These are phyloP conservation scores for Meredithiella fracta DNA, from an alignment of 2,329 filamentous ascomycete species.

Conservation along the genomic window DNA sequence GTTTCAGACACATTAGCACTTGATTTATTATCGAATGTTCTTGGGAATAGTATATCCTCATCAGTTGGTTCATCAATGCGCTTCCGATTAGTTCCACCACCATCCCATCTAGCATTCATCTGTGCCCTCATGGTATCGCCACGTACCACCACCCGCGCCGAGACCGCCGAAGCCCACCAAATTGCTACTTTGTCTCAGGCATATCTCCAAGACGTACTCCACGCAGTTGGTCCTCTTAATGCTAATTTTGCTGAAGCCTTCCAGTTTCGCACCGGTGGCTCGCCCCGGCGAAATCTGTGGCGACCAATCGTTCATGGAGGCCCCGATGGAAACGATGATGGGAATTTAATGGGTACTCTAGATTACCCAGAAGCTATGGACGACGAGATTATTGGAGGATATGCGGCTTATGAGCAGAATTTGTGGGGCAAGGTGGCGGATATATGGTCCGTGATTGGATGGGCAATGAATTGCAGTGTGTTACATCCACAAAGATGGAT, in stretches of 20 bases:
- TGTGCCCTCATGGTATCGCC: slow-evolving; percentile 73
- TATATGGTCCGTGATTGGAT: slow-evolving; percentile 79
- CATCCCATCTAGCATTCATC: slow-evolving; percentile 60
- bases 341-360: slow-evolving; percentile 24
- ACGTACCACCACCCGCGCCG: slow-evolving; percentile 54
- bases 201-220: slow-evolving; percentile 52
- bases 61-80: slow-evolving; percentile 12
- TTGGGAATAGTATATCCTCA: slow-evolving; percentile 34
- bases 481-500: slow-evolving; percentile 58
- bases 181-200: slow-evolving; percentile 50
- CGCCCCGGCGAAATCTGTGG: slow-evolving; percentile 18
- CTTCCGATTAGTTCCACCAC: slow-evolving; percentile 41
- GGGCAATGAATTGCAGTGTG: slow-evolving; percentile 83
- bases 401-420: slow-evolving; percentile 37
- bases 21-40: slow-evolving; percentile 45
- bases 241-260: slow-evolving; percentile 59
- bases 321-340: slow-evolving; percentile 23
- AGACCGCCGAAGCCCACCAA: slow-evolving; percentile 40
- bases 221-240: slow-evolving; percentile 50
- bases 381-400: slow-evolving; percentile 38
- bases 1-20: slow-evolving; percentile 38
- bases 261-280: slow-evolving; percentile 33
- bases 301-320: background rate
- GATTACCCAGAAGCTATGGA: slow-evolving; percentile 26
- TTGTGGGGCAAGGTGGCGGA: slow-evolving; percentile 65